Conservation (phyloP, 371 early-diverging fungal species). For the Dinochytrium kinnereticum region DNA sequence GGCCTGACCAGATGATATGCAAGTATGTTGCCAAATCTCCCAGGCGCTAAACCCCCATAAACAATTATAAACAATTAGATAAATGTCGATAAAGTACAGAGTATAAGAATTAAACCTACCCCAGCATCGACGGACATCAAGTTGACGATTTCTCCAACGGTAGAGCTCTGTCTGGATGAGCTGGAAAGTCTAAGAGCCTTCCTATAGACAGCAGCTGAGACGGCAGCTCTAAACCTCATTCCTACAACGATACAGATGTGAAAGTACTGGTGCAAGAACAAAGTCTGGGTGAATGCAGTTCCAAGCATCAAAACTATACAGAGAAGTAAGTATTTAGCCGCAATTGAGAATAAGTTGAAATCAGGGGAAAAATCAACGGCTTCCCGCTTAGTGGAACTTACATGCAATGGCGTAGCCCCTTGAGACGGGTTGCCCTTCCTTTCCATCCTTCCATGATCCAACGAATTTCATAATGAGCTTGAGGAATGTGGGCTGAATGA, state of each 20-base stretch:
- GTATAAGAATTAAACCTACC: slow-evolving; percentile 4
- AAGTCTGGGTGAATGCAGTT: slow-evolving; percentile 81
- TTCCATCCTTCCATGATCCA: slow-evolving; percentile 35
- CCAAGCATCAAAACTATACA: slow-evolving; percentile 78
- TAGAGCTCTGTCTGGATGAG: slow-evolving; percentile 78
- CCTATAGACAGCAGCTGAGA: slow-evolving; percentile 87
- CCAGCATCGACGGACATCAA: slow-evolving; percentile 92
- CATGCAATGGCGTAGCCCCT: slow-evolving; percentile 60
- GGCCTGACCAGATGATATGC: slow-evolving; percentile 86
- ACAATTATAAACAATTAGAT: background rate
- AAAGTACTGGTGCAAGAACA: slow-evolving; percentile 91
- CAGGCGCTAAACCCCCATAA: slow-evolving; percentile 15
- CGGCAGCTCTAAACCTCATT: slow-evolving; percentile 72
- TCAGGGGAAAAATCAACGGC: background rate
- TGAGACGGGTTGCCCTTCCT: slow-evolving; percentile 37
- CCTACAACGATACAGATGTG: slow-evolving; percentile 78
- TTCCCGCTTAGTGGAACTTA: too few species aligned
- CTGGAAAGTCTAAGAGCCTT: slow-evolving; percentile 79
- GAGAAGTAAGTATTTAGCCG: too few species aligned
- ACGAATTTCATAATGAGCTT: slow-evolving; percentile 63
- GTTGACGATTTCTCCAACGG: slow-evolving; percentile 89
- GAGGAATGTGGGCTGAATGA: slow-evolving; percentile 85
- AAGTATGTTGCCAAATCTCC: slow-evolving; percentile 57
- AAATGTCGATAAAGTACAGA: too few species aligned
- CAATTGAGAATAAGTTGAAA: background rate